Base-by-base conservation (phyloP, 2,329 filamentous ascomycete genomes). In the Pseudogymnoascus sp. region DNA sequence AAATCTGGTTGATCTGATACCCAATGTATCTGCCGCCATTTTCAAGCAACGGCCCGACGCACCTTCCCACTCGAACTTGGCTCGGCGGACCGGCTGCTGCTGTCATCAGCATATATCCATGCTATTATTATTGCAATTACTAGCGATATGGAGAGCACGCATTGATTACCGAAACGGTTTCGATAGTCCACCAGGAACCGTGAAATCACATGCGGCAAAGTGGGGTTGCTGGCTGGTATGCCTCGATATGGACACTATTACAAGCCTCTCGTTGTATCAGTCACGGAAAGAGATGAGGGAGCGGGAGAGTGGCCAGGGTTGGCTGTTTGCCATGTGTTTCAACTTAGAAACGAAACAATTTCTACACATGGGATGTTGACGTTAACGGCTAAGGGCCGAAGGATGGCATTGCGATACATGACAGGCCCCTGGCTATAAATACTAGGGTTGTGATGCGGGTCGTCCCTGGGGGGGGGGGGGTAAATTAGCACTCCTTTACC, bases 281-380 rank as follows among this genome's bases (percentile, higher is more conserved):
- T 54, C 25, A 5, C n/a, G n/a, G 47, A 54, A n/a, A 28, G 47
- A 54, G 47, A 54, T 54, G 47, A 54, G 47, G 25, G 25, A 32
- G n/a, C 28, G 41, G 25, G 18, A 32, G 47, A 7, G 47, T 54
- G 25, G n/a, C 28, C 18, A 20, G 28, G 28, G 16, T 54, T 54
- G 47, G 47, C 28, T n/a, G 28, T 9, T 32, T 18, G 25, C 25
- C 47, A 32, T 54, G 47, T 25, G 47, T 54, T 54, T 54, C 47
- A 32, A 28, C 30, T 54, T 54, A 28, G 47, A 54, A 54, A 54
- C 47, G 28, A 54, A 54, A 54, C 28, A 54, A 54, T 54, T 32
- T 54, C 9, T 32, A 32, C 28, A 54, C 47, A 32, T 54, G 47
- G 32, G 32, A 28, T n/a, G 32, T 54, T 54, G 47, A 4, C n/a